Base-by-base conservation (phyloP, 495 filamentous ascomycete genomes). In the Talaromyces borbonicus region DNA sequence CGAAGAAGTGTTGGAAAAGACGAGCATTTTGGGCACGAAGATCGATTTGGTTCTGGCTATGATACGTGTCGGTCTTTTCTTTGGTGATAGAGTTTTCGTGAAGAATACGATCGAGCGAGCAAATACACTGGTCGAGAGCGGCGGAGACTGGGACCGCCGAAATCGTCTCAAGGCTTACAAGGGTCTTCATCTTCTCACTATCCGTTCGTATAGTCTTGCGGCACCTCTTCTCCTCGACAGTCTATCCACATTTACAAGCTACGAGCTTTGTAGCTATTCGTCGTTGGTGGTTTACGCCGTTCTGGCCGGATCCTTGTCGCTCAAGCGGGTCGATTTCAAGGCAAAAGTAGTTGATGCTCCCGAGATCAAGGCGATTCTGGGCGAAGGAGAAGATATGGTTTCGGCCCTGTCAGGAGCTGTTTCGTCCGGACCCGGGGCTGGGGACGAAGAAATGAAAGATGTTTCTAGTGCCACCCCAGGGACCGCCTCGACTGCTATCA, bases 81-180 rank as follows among this genome's bases (percentile, higher is more conserved):
- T 95, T 56, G 87, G 85, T 49, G 92, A 98, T 60, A 84, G 86
- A 62, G 52, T 84, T 26, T 78, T 86, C 15, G 92, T 94, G 44
- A 95, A 89, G 77, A 95, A 93, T 71, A 86, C 84, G 26, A 79
- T 97, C 33, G 87, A 95, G 51, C 82, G 92, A 7, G 92, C 92
- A 49, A 84, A 87, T 69, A 77, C 82, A 12, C 73, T 98, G 23
- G 86, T 96, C 18, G 92, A 98, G 56, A 85, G 79, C 49, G 92
- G 92, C 53, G 92, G 92, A 52, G 92, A 98, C 62, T 98, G 92
- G 92, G 92, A 98, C 65, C 84, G 92, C 22, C 81, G 92, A 58
- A 98, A 98, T 66, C 84, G 92, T 40, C 77, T 98, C 33, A 98
- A 98, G 79, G 93, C 92, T 44, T 98, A 98, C 76, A 87, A 94